Evolutionary conservation across 225 moss, liverwort and hornwort species (phyloP).

Genomic region (Polytrichum commune): DNA sequence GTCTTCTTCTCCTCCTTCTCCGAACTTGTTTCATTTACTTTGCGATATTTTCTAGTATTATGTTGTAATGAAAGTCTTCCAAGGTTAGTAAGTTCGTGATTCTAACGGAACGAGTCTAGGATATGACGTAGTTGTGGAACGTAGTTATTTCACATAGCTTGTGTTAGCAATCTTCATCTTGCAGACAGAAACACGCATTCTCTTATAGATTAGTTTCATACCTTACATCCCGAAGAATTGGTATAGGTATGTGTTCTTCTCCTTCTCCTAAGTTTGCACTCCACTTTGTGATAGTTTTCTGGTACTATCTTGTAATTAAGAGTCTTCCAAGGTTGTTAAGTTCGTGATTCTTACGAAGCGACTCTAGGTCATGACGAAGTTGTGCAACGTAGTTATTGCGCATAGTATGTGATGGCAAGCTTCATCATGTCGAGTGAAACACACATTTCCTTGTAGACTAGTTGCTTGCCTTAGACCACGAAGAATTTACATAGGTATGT

Average conservation of each 20-base stretch:
- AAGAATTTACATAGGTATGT: slow-evolving; percentile 48
- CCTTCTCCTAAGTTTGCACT: background rate
- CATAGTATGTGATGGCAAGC: background rate
- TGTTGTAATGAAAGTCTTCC: background rate
- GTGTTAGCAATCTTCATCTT: background rate
- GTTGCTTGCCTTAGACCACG: slow-evolving; percentile 28
- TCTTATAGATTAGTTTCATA: too few relatives aligned
- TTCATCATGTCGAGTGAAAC: too few relatives aligned
- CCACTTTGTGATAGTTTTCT: background rate
- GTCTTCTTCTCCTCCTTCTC: background rate
- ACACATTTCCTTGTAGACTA: too few relatives aligned
- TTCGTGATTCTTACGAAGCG: too few relatives aligned
- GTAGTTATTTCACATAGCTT: too few relatives aligned
- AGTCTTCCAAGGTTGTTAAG: background rate
- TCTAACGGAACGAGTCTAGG: too few relatives aligned
- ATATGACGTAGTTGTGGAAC: too few relatives aligned
- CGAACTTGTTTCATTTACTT: background rate
- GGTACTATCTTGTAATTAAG: background rate
- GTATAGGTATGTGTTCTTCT: slow-evolving; percentile 26
- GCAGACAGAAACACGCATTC: too few relatives aligned
- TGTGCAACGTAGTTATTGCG: too few relatives aligned
- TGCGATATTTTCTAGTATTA: background rate
- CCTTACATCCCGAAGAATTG: slow-evolving; percentile 50
- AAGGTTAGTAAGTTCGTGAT: background rate
- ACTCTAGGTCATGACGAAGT: too few relatives aligned